Base-by-base conservation (phyloP, 805 yeast genomes). In the Yarrowia osloensis region DNA sequence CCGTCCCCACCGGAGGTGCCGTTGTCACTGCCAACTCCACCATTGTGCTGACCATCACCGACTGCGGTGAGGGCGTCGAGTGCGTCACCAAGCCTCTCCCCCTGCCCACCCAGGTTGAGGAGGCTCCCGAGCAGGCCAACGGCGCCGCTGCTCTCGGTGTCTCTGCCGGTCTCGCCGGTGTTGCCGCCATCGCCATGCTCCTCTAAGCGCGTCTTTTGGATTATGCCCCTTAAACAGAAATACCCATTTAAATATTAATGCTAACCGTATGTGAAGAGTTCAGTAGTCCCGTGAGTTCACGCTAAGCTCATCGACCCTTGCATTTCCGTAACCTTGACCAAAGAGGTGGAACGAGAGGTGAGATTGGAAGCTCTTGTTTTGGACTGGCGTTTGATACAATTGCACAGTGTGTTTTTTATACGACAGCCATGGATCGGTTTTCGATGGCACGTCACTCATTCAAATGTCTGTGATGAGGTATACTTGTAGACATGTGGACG, bases 101-200 rank as follows among this genome's bases (percentile, higher is more conserved):
- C 26, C 42, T 22, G 40, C 54, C 54, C 13, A 17, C 66, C 35
- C 66, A 61, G 66, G 44, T 61, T 15, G 42, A 61, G 66, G 42
- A 42, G 52, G 17, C 42, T 13, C 66, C 66, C 44, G 52, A 44
- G 42, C 66, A 61, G 66, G 66, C 66, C 54, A 61, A 61, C 66
- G 52, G 54, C 12, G 66, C 54, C 19, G 42, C 54, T n/a, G 44
- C 54, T 17, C n/a, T 61, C n/a, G 66, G 66, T 12, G 54, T 61
- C 44, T 61, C 66, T 31, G 66, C 42, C 52, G 66, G 52, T 46
- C 28, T 44, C 1, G 66, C 66, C 33, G 66, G 66, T 12, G 15
- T 61, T n/a, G 66, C 66, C n/a, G 66, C 66, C 44, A 33, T 35
- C 26, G 66, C 66, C 42, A 26, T 57, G 63, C 63, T 57, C 24